Conservation (phyloP, 345 rosid genomes). For the Mercurialis annua region DNA sequence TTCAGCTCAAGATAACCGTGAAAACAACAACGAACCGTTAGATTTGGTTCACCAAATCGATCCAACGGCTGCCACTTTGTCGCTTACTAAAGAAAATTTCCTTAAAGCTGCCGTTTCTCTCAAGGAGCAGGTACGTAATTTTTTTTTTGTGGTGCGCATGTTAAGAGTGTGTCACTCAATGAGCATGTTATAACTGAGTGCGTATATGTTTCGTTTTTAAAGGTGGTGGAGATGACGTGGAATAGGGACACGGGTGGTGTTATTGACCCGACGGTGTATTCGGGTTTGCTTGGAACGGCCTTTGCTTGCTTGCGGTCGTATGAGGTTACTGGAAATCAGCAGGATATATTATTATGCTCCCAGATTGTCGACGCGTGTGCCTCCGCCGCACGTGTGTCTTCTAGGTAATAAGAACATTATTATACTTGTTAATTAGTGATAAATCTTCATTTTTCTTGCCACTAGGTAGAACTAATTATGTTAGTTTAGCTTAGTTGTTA, state of each 20-base stretch:
- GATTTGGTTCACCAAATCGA: conserved; percentile 36
- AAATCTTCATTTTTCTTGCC: too few relatives aligned
- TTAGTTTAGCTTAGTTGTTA: too few relatives aligned
- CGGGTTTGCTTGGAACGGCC: conserved; percentile 81
- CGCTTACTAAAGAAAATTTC: conserved; percentile 42
- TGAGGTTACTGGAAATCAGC: conserved; percentile 51
- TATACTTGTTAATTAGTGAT: too few relatives aligned
- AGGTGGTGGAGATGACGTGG: conserved; percentile 78
- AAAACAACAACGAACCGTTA: conserved; percentile 22
- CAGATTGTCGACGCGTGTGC: conserved; percentile 68
- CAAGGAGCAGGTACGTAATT: conserved; percentile 52
- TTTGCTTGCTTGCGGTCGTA: conserved; percentile 74
- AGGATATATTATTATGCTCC: conserved; percentile 53
- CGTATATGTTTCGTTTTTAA: not conserved
- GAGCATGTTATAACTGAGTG: not conserved
- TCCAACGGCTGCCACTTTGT: conserved; percentile 31
- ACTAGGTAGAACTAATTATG: too few relatives aligned
- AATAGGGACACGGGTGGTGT: conserved; percentile 14
- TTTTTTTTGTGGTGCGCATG: not conserved
- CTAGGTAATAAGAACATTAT: too few relatives aligned
- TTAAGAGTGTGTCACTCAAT: not conserved
- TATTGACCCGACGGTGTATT: conserved; percentile 62
- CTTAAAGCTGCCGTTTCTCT: conserved; percentile 68
- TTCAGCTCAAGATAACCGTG: conserved; percentile 23
- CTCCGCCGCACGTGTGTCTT: conserved; percentile 36